phyloP scores from a whole-genome alignment of 768 basidiomycete genomes.

The Galerina marginata region DNA sequence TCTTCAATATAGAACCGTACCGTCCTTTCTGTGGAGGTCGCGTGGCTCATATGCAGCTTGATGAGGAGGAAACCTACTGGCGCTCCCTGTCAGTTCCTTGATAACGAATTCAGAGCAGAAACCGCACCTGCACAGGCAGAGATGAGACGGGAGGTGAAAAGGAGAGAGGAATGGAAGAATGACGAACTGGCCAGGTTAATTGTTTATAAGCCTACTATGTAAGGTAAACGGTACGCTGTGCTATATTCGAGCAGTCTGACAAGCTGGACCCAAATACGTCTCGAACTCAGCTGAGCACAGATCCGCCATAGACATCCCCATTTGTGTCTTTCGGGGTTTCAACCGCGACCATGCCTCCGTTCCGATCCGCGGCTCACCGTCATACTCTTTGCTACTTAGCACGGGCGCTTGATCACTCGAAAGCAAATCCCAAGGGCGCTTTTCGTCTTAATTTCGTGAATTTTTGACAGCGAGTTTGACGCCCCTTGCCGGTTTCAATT shows the following conservation, averaged over 20 bases:
- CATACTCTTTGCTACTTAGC: neutral
- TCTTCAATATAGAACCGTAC: too few species aligned
- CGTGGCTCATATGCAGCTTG: too few species aligned
- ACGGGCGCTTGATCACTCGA: constrained; percentile 1
- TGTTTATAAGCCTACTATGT: neutral
- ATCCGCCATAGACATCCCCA: neutral
- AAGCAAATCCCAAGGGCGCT: neutral
- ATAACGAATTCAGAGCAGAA: too few species aligned
- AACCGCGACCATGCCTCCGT: neutral
- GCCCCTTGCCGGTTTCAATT: too few species aligned
- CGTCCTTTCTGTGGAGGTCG: too few species aligned
- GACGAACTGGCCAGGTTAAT: neutral
- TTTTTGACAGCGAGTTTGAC: too few species aligned
- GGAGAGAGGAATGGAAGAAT: neutral
- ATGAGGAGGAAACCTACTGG: too few species aligned
- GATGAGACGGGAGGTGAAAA: neutral
- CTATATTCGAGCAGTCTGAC: constrained; percentile 1
- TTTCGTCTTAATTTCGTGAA: neutral
- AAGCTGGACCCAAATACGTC: constrained; percentile 2
- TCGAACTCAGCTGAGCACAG: constrained; percentile 2
- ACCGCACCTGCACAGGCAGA: too few species aligned
- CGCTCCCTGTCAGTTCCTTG: too few species aligned
- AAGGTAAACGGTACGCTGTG: constrained; percentile 1
- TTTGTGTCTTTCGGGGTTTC: neutral
- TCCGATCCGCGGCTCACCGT: neutral